A percentile compares a stretch with the other conserved stretches of the same genome.
phyloP scores from a whole-genome alignment of 345 rosid species.

The Acer saccharum region DNA sequence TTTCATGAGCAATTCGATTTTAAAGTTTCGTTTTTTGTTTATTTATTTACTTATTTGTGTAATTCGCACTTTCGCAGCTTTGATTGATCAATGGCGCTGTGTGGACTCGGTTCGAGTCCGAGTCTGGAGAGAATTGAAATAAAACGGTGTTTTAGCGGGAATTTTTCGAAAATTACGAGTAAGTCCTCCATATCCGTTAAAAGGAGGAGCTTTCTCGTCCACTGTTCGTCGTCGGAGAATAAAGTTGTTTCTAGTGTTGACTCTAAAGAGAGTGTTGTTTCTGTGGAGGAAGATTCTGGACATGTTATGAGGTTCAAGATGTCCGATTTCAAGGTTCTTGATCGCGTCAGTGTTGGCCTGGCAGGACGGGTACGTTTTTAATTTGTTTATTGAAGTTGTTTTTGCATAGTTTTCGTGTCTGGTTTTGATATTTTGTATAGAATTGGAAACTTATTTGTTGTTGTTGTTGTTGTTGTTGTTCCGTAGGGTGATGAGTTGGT shows the following conservation, averaged over 20 bases:
- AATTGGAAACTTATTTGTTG: conserved; percentile 11
- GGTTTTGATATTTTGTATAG: not conserved
- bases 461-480: conserved; percentile 17
- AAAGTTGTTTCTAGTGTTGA: conserved; percentile 43
- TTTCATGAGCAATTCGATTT: too few species aligned
- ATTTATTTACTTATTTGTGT: too few species aligned
- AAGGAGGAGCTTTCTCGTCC: conserved; percentile 24
- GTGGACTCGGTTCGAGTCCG: conserved; percentile 43
- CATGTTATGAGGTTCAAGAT: conserved; percentile 73
- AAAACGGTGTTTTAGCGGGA: conserved; percentile 31
- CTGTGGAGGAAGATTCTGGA: conserved; percentile 48
- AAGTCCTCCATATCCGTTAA: conserved; percentile 10
- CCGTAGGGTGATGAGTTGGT: conserved; percentile 82
- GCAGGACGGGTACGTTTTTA: conserved; percentile 67
- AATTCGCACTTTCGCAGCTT: conserved; percentile 16
- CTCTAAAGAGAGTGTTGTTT: conserved; percentile 36
- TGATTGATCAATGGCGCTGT: conserved; percentile 52
- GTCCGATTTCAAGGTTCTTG: conserved; percentile 79
- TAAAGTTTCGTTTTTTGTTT: not conserved
- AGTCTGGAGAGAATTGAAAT: conserved; percentile 39
- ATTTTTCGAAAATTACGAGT: conserved; percentile 31
- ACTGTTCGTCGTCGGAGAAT: conserved; percentile 45
- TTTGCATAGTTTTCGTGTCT: not conserved
- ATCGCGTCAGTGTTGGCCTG: conserved; percentile 82
- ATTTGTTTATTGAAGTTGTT: not conserved